Base-by-base conservation (phyloP, 2,329 filamentous ascomycete species). In the Lachnellula subtilissima region DNA sequence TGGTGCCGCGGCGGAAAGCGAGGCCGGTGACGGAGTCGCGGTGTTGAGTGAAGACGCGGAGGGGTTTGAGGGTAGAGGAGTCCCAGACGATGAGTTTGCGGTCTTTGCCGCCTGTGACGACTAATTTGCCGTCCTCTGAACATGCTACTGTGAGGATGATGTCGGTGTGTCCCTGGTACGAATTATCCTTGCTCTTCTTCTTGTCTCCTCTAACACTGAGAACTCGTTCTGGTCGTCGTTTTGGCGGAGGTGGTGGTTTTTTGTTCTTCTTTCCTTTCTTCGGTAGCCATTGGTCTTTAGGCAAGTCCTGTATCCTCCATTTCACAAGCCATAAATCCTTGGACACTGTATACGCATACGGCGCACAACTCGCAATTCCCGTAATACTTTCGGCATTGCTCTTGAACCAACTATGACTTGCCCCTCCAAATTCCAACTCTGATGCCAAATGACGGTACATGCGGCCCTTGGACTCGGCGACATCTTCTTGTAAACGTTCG, bases 41-140 rank as follows among this genome's bases (percentile, higher is more conserved):
- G 74, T 99, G 94, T 58, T 96, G 91, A n/a, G 84, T 85, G 71
- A 97, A 96, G 3, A 93, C 85, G 64, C 88, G 88, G 63, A 95
- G 74, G 0, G 91, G 89, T 52, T 83, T 87, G 49, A 99, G 79
- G 0, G 86, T 87, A 52, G 83, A 82, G 11, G 91, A 88, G 64
- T 96, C 86, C 87, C 93, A 96, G 61, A 97, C 85, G 53, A 97
- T 88, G 47, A 99, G 77, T 53, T 88, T 87, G 57, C 85, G 84
- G 72, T 97, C 93, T 61, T 84, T 82, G 50, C 93, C 93, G 50
- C 93, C 94, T 0, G 94, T 97, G 7, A 88, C 94, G 50, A 99
- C 84, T 62, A 86, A 97, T 71, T 89, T 91, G 36, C 94, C 94
- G 57, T 96, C 92, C 47, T 91, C 84, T 0, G 91, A 96, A 19